Evolutionary conservation across 768 basidiomycete species (phyloP).

Genomic region (Leccinum truebloodii): DNA sequence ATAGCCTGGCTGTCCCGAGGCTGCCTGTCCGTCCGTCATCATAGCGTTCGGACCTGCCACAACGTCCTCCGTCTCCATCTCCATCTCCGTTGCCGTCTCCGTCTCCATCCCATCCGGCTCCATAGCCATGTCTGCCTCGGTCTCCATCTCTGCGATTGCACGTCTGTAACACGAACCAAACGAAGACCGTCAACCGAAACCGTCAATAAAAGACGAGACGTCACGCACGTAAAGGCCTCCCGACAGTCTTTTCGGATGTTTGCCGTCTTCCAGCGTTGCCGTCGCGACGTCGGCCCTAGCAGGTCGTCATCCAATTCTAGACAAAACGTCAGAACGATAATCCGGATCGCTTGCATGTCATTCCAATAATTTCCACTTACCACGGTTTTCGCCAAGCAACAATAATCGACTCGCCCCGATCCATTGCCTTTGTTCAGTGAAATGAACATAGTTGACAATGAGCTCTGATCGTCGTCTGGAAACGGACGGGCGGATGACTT

Average conservation of each 20-base stretch:
- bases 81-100: neutral
- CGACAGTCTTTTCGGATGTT: conserved; percentile 55
- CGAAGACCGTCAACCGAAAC: neutral
- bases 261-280: conserved; percentile 62
- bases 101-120: conserved; percentile 6
- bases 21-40: neutral
- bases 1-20: neutral
- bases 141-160: conserved; percentile 51
- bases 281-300: conserved; percentile 48
- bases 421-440: conserved; percentile 55
- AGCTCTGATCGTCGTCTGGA: neutral
- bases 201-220: neutral
- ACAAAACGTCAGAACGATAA: neutral
- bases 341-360: neutral
- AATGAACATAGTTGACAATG: neutral
- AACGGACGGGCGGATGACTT: conserved; percentile 16
- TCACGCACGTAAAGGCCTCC: conserved; percentile 59
- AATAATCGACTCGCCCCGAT: conserved; percentile 56
- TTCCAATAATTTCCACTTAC: conserved; percentile 43
- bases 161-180: conserved; percentile 30
- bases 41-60: neutral
- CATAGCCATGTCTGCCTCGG: conserved; percentile 24
- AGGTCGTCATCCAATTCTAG: conserved; percentile 67
- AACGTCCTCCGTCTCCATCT: neutral
- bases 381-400: conserved; percentile 65